Percentiles rank a stretch among this genome's conserved stretches.
phyloP scores from a whole-genome alignment of 306 rosid species.

The Acacia confusa region DNA sequence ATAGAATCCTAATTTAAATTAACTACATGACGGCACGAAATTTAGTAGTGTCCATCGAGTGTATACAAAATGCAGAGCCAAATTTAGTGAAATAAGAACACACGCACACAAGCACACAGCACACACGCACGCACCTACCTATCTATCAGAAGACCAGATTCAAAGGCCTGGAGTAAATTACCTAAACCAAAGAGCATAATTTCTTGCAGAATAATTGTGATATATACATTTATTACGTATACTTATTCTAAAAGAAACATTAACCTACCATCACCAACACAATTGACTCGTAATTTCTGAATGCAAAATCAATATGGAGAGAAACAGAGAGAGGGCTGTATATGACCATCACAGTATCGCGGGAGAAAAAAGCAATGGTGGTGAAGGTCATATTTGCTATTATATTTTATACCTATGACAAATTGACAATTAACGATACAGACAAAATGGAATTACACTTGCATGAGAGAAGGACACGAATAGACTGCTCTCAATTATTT shows the following conservation, averaged over 20 bases:
- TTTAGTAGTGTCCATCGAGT: background rate
- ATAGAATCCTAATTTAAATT: background rate
- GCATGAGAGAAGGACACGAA: slow-evolving; percentile 37
- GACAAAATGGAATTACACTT: slow-evolving; percentile 28
- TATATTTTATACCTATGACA: slow-evolving; percentile 36
- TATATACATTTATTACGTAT: slow-evolving; percentile 11
- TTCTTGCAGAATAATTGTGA: slow-evolving; percentile 23
- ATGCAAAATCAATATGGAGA: slow-evolving; percentile 17
- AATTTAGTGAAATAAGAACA: background rate
- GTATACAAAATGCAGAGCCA: background rate
- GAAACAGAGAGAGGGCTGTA: slow-evolving; percentile 19
- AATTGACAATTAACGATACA: slow-evolving; percentile 29
- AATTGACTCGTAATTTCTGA: background rate
- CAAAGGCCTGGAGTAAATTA: background rate
- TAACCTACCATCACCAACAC: slow-evolving; percentile 28
- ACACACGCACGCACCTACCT: background rate
- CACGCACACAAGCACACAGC: background rate
- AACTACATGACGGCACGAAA: background rate
- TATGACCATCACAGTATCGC: slow-evolving; percentile 41
- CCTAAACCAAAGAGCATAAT: background rate
- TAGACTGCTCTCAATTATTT: slow-evolving; percentile 31
- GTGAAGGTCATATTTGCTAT: slow-evolving; percentile 42
- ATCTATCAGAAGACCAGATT: background rate
- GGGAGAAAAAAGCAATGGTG: slow-evolving; percentile 29
- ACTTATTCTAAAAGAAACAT: background rate